These are phyloP conservation scores for Pulveroboletus sp. DNA, from an alignment of 768 basidiomycete species.

Conservation along the genomic window DNA sequence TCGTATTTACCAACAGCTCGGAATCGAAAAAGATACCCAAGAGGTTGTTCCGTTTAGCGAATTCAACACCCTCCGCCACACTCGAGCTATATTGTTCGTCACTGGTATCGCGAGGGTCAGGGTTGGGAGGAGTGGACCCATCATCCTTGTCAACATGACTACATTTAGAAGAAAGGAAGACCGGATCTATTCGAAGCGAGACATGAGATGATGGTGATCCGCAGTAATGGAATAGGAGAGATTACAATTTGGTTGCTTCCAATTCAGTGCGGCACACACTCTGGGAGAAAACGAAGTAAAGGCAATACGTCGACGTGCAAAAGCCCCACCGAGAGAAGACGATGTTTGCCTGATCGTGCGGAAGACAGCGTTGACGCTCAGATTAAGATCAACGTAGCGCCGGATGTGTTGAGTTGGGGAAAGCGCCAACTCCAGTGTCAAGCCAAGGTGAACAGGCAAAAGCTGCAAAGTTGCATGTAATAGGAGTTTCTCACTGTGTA, in stretches of 20 bases:
- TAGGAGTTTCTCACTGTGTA: slow-evolving; percentile 1
- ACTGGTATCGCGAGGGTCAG: slow-evolving; percentile 38
- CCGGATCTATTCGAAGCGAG: slow-evolving; percentile 62
- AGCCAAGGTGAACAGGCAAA: slow-evolving; percentile 57
- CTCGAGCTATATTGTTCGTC: slow-evolving; percentile 53
- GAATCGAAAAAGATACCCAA: slow-evolving; percentile 89
- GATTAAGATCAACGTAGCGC: slow-evolving; percentile 66
- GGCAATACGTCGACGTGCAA: slow-evolving; percentile 71
- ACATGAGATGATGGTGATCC: slow-evolving; percentile 19
- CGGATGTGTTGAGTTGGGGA: slow-evolving; percentile 42
- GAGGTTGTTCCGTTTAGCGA: slow-evolving; percentile 88
- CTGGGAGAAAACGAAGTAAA: slow-evolving; percentile 91
- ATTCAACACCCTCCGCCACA: slow-evolving; percentile 87
- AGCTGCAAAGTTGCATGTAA: slow-evolving; percentile 36
- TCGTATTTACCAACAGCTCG: slow-evolving; percentile 61
- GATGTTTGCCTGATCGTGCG: slow-evolving; percentile 74
- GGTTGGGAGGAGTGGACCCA: slow-evolving; percentile 36
- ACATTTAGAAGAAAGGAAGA: slow-evolving; percentile 90
- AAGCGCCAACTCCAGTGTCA: slow-evolving; percentile 82
- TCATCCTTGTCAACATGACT: slow-evolving; percentile 49
- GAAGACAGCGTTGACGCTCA: slow-evolving; percentile 79
- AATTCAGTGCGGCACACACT: slow-evolving; percentile 87
- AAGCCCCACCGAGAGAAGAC: slow-evolving; percentile 43
- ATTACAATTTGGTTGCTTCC: slow-evolving; percentile 98
- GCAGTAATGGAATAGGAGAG: slow-evolving; percentile 14